phyloP scores from a whole-genome alignment of 768 basidiomycete genomes.

The Paxillus rubicundulus region DNA sequence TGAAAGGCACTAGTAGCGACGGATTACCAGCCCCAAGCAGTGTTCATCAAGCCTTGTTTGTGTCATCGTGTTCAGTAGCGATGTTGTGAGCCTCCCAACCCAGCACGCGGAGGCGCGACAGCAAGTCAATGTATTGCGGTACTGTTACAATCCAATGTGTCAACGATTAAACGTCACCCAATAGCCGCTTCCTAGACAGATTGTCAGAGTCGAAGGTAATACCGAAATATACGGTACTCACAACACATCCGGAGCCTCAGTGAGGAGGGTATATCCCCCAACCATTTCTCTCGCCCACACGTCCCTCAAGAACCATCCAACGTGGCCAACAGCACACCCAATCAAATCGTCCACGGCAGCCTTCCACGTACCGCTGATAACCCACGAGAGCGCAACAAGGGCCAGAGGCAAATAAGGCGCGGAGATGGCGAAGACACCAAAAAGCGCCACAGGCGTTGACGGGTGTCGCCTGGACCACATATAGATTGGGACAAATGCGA shows the following conservation, averaged over 20 bases:
- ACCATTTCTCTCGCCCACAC: conserved; percentile 89
- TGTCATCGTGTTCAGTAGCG: neutral
- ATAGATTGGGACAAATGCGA: conserved; percentile 95
- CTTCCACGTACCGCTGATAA: conserved; percentile 78
- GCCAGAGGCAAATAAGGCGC: conserved; percentile 94
- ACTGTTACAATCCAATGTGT: conserved; percentile 7
- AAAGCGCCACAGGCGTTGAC: conserved; percentile 91
- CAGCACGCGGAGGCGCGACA: neutral
- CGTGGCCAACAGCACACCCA: conserved; percentile 84
- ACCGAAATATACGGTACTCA: conserved; percentile 40
- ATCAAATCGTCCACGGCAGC: conserved; percentile 80
- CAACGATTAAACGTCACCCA: conserved; percentile 49
- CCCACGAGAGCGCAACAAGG: conserved; percentile 84
- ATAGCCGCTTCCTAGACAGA: conserved; percentile 54
- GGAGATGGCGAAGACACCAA: conserved; percentile 91
- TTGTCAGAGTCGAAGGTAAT: conserved; percentile 2
- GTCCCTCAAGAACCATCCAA: conserved; percentile 82
- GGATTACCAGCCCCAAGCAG: neutral
- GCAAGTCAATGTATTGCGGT: conserved; percentile 1
- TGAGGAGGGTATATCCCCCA: conserved; percentile 69
- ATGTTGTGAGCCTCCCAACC: neutral
- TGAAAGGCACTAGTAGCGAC: neutral
- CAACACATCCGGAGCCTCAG: conserved; percentile 68
- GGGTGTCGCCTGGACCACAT: conserved; percentile 96
- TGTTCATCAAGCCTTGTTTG: neutral